Percentiles rank a stretch among this genome's conserved stretches.
Conservation (phyloP, 306 rosid genomes). For the Citrullus colocynthis region DNA sequence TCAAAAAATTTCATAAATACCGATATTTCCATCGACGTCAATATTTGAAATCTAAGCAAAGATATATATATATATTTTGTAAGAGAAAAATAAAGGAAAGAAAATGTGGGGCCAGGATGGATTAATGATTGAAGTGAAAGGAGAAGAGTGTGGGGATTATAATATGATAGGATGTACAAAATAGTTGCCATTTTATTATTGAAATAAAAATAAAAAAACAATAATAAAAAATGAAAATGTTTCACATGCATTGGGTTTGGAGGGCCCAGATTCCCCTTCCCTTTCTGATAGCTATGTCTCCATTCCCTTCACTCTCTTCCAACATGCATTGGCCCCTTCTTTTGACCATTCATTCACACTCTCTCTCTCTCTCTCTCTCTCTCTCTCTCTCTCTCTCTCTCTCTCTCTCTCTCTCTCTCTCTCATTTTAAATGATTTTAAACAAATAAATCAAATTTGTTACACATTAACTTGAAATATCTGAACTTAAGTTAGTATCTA, state of each 20-base stretch:
- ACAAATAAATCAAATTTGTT: too few relatives aligned
- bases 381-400: conserved; percentile 13
- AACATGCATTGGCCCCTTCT: conserved; percentile 24
- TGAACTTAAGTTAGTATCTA: too few relatives aligned
- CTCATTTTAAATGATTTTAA: neutral
- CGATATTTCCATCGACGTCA: too few relatives aligned
- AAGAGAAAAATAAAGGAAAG: neutral
- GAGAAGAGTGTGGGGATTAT: neutral
- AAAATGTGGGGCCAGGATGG: neutral
- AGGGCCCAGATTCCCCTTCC: conserved; percentile 22
- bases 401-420: conserved; percentile 13
- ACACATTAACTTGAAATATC: too few relatives aligned
- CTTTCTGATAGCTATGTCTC: conserved; percentile 13
- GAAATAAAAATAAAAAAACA: neutral
- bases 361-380: conserved; percentile 14
- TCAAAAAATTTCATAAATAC: too few relatives aligned
- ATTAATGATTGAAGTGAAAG: conserved; percentile 3
- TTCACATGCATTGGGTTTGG: conserved; percentile 19
- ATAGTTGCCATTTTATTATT: neutral
- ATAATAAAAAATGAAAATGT: neutral
- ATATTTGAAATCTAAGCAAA: too few relatives aligned
- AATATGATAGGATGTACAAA: neutral
- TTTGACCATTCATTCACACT: conserved; percentile 20
- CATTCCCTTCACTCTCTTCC: conserved; percentile 26
- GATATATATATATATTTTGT: too few relatives aligned